Base-by-base conservation (phyloP, 2,329 filamentous ascomycete species). In the Clathrospora elynae region DNA sequence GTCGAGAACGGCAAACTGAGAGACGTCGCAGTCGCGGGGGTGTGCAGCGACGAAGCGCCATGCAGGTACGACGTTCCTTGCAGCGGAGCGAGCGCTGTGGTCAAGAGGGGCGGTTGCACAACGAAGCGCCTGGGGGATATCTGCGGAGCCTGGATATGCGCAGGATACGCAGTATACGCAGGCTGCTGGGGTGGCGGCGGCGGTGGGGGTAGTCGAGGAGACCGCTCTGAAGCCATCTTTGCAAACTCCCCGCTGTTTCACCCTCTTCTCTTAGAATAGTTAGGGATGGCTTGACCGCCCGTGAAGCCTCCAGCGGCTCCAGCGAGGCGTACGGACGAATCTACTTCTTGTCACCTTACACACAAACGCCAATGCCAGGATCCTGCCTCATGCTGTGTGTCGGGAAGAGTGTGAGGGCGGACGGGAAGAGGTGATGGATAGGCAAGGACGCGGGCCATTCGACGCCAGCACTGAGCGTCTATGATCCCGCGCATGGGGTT, bases 61-160 rank as follows among this genome's bases (percentile, higher is more conserved):
- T 69, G 67, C 50, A 67, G 54, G 47, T 55, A 63, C 24, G 54
- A 36, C 5, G 49, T 49, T 37, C 17, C 31, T 9, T 63, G 67
- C 34, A 65, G 63, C 57, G 68, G 66, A 45, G 64, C 64, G 45
- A 73, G 63, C 51, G 65, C 61, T 33, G 72, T 72, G 20, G 68
- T 71, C 45, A 74, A 63, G 12, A 67, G 62, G 23, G 71, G 68
- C 49, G 71, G 71, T 61, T 71, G 72, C 56, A 72, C 67, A 51
- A 68, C 64, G 35, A 67, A 58, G 55, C 66, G 66, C 52, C 67
- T 51, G 39, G 65, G 50, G 52, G 66, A 66, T 35, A 55, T 55
- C 42, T 63, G 57, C 30, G 55, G 57, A 32, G 54, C 39, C 26
- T 56, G 57, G 31, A 51, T 44, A 31, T 42, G 29, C 14, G 36